These are phyloP conservation scores for Pichia cabralensis DNA, from an alignment of 805 yeast species.

Conservation along the genomic window DNA sequence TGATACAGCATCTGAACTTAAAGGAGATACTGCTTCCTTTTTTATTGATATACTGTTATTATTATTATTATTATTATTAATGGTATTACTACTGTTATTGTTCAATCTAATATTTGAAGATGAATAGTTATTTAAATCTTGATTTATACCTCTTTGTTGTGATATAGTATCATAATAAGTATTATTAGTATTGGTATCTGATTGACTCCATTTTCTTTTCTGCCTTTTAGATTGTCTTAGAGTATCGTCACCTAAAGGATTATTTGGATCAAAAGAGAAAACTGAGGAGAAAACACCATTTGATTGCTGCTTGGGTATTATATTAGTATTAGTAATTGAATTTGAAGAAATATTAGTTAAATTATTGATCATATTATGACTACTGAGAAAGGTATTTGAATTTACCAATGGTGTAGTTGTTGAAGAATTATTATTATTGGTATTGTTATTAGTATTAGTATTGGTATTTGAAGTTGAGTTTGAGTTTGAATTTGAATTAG, in stretches of 20 bases:
- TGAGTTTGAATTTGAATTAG: too few species aligned
- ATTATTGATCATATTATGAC: too few species aligned
- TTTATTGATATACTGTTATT: constrained; percentile 10
- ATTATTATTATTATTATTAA: neutral
- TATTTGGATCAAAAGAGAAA: constrained; percentile 9
- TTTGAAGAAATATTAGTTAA: too few species aligned
- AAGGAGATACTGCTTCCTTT: constrained; percentile 23
- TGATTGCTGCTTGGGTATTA: neutral
- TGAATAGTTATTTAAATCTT: constrained; percentile 7
- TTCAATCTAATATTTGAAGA: constrained; percentile 1
- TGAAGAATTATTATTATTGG: constrained; percentile 1
- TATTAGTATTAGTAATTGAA: too few species aligned
- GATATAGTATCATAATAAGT: neutral
- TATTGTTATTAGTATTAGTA: neutral
- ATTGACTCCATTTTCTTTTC: constrained; percentile 26
- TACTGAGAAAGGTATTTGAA: too few species aligned
- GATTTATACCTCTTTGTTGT: constrained; percentile 17
- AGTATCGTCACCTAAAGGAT: constrained; percentile 9
- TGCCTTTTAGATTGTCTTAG: constrained; percentile 21
- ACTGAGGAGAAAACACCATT: constrained; percentile 6
- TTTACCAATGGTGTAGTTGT: neutral
- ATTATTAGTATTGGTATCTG: constrained; percentile 14
- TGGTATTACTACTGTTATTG: neutral
- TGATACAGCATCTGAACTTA: constrained; percentile 24
- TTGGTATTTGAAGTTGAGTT: too few species aligned